These are phyloP conservation scores for Craterostigma plantagineum DNA, from an alignment of 257 asterid genomes.

Conservation along the genomic window DNA sequence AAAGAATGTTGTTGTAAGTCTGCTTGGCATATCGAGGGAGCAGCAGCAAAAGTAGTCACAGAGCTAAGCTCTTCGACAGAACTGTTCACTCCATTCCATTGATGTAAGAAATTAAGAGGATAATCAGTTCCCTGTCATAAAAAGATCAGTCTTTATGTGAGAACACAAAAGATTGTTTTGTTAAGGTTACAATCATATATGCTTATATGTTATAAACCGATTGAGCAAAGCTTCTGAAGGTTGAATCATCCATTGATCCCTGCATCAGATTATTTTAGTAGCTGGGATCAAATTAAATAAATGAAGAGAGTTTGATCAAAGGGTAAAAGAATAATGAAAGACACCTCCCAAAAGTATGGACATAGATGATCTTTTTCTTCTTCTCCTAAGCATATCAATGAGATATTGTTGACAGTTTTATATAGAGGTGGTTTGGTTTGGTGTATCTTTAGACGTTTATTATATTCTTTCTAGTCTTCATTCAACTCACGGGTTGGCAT, in stretches of 20 bases:
- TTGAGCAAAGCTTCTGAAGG: conserved; percentile 30
- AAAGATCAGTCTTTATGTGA: conserved; percentile 11
- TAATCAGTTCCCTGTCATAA: conserved; percentile 38
- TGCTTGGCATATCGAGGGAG: too few relatives aligned
- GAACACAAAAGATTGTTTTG: too few relatives aligned
- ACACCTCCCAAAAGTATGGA: neutral
- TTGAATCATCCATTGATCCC: conserved; percentile 37
- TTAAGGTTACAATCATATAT: too few relatives aligned
- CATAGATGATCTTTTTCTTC: too few relatives aligned
- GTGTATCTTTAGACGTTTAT: too few relatives aligned
- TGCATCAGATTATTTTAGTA: conserved; percentile 13
- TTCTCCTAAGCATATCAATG: too few relatives aligned
- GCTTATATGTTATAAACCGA: conserved; percentile 14
- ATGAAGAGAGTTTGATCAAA: too few relatives aligned
- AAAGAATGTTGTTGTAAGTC: conserved; percentile 5
- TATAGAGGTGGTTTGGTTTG: too few relatives aligned
- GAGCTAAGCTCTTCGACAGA: conserved; percentile 29
- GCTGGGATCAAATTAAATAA: too few relatives aligned
- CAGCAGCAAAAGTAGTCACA: neutral
- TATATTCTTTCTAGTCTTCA: too few relatives aligned
- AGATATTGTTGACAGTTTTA: too few relatives aligned
- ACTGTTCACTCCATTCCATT: conserved; percentile 24
- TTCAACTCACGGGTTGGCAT: too few relatives aligned
- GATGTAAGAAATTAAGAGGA: conserved; percentile 26
- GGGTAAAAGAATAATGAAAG: neutral